Base-by-base conservation (phyloP, 306 rosid species). In the Sophora flavescens region DNA sequence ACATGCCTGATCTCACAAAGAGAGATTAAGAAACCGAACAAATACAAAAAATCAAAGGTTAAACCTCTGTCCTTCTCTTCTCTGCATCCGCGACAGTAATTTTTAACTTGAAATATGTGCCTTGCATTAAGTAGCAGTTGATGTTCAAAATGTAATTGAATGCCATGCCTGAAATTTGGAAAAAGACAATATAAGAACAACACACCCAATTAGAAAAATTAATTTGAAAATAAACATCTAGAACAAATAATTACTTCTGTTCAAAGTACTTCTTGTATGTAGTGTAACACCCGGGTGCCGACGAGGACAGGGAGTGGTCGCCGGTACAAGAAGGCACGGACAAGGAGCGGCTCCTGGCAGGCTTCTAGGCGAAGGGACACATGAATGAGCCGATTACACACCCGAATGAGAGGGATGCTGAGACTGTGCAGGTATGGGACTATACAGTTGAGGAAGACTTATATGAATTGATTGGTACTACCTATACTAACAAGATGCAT, bases 251-350 rank as follows among this genome's bases (percentile, higher is more conserved):
- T 69, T 87, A 90, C 97, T 57, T 47, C 22, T 44, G 36, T 76
- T 66, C 18, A 50, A 5, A 90, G 83, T 90, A 85, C 14, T 87
- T 76, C 82, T 82, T 90, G 91, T 94, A 94, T 0, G 95, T 63
- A n/a, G n/a, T n/a, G n/a, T n/a, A n/a, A n/a, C n/a, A n/a, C n/a
- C n/a, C n/a, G n/a, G n/a, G n/a, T n/a, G n/a, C n/a, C n/a, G n/a
- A n/a, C n/a, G n/a, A n/a, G n/a, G n/a, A n/a, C n/a, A n/a, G n/a
- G n/a, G n/a, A n/a, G n/a, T n/a, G n/a, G n/a, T n/a, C n/a, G n/a
- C n/a, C n/a, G n/a, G n/a, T n/a, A n/a, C n/a, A n/a, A n/a, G n/a
- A n/a, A n/a, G n/a, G n/a, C n/a, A n/a, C n/a, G n/a, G n/a, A n/a
- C n/a, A n/a, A n/a, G n/a, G n/a, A n/a, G n/a, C n/a, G n/a, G n/a